Base-by-base conservation (phyloP, 2,329 filamentous ascomycete species). In the Xylaria digitata region DNA sequence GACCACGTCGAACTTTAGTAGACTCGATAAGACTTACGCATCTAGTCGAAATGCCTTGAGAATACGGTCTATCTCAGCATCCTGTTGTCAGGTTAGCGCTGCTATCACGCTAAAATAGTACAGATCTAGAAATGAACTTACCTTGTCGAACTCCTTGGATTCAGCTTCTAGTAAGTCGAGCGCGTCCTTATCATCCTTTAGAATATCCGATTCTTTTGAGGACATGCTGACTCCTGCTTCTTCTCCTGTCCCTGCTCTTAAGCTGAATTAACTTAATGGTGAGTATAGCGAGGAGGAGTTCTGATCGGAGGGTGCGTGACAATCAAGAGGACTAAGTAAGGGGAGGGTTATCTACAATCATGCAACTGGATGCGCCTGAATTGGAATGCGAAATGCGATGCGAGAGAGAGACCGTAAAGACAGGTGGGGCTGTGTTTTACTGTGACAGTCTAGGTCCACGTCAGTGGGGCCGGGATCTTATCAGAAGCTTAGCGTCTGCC, bases 31-130 rank as follows among this genome's bases (percentile, higher is more conserved):
- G 7, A 76, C 83, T 73, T 78, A 86, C 84, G 87, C 86, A 77
- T 89, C 85, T 19, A 89, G 88, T 74, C 91, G 89, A 80, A 99
- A 99, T 54, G 94, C 92, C 75, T 91, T 92, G 72, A 97, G 86
- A 73, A 99, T 99, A 67, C 95, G 92, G 77, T 97, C 93, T 75
- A 98, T 98, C 79, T 98, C 95, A 66, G 92, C 90, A 86, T 98
- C 96, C 92, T 97, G n/a, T 42, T 46, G 32, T 55, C n/a, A 48
- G 42, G 62, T 76, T 70, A 75, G 71, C 69, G 57, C 61, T 23
- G 23, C 30, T 49, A n/a, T 42, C 26, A n/a, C 58, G 32, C 52
- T 46, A 42, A 45, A 19, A 40, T 1, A 17, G 54, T 23, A 40
- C 61, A 58, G 26, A 53, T 21, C 26, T 42, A 43, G 19, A 32